phyloP scores from a whole-genome alignment of 2,329 filamentous ascomycete species.

The Cladosporium velox region DNA sequence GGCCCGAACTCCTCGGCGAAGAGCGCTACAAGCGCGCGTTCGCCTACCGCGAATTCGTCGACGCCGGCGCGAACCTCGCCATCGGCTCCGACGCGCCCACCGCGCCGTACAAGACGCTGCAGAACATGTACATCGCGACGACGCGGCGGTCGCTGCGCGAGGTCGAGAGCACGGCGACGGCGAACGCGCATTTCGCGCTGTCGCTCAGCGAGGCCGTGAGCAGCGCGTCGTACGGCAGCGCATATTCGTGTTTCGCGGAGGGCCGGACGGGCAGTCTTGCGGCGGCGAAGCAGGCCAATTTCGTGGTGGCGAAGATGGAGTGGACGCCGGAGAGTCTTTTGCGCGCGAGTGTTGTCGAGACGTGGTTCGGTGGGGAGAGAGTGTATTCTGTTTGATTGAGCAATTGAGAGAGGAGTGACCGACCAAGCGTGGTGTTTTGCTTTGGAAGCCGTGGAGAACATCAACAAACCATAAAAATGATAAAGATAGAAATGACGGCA shows the following conservation, averaged over 20 bases:
- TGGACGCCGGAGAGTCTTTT: constrained; percentile 9
- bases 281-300: constrained; percentile 58
- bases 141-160: constrained; percentile 59
- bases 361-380: not conserved
- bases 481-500: not conserved
- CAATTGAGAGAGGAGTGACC: too few relatives aligned
- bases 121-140: constrained; percentile 61
- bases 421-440: not conserved
- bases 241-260: constrained; percentile 62
- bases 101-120: constrained; percentile 56
- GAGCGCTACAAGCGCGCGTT: constrained; percentile 61
- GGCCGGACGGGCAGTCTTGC: constrained; percentile 55
- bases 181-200: constrained; percentile 53
- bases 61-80: constrained; percentile 56
- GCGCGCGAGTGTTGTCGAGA: constrained; percentile 5
- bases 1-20: constrained; percentile 59
- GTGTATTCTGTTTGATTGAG: not conserved
- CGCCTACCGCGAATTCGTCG: constrained; percentile 63
- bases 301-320: constrained; percentile 45
- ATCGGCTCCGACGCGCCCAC: constrained; percentile 63
- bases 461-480: not conserved
- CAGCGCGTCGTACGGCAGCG: constrained; percentile 58
- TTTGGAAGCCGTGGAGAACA: not conserved
- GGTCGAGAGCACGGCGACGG: constrained; percentile 40
- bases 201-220: constrained; percentile 56